Evolutionary conservation across 371 early-diverging fungal genomes (phyloP), one percentile per base, ranked within the genome.

Genomic region (Neoconidiobolus thromboides): DNA sequence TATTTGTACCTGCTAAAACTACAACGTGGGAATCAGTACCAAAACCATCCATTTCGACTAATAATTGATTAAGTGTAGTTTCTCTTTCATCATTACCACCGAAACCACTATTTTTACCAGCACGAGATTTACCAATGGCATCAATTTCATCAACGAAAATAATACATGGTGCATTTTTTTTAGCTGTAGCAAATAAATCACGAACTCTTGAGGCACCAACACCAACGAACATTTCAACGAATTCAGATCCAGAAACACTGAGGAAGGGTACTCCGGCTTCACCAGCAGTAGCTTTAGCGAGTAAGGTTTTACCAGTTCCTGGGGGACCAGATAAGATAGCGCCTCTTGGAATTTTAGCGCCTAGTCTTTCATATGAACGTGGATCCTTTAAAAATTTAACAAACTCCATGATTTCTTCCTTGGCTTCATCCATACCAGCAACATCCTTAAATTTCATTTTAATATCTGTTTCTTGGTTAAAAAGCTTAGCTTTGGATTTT

Each of bases 131-230:
- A 1, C 93, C 90, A 7, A 99, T 68, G 2, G 98, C 96, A 65
- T 99, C 99, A 65, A 99, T 96, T 72, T 98, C 98, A 71, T 96
- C 93, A 73, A 98, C 95, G 67, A 98, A 98, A 0, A 98, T 78
- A 62, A 98, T 96, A 0, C 94, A 86, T 0, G 99, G 99, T 0
- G 91, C 82, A 1, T 93, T 91, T 0, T 87, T 89, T 10, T 96
- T 73, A 6, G 99, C 99, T 70, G 89, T 88, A 50, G 83, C 76
- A 66, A 98, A 98, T 15, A 96, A 81, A 61, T 90, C 88, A 10
- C 86, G 81, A 1, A 98, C 88, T 1, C 94, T 92, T 69, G 93
- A 93, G 70, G 96, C 98, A 0, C 93, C 93, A 66, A 97, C 97
- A 55, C 99, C 99, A 2, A 98, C 99, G 87, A 89, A 97, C 70